phyloP scores from a whole-genome alignment of 176 grass and related monocot genomes.

The Oryza punctata region DNA sequence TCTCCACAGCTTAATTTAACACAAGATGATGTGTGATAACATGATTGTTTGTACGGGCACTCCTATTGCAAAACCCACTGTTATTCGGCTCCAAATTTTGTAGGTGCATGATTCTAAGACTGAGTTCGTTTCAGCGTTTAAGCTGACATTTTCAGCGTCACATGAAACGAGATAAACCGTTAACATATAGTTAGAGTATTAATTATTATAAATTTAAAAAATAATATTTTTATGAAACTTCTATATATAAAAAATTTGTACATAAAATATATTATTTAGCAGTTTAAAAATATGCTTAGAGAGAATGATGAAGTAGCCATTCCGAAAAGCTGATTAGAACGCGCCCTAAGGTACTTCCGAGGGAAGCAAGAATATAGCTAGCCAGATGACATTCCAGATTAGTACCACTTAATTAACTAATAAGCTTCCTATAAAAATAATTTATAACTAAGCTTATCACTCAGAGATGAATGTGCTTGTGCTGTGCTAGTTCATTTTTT shows the following conservation, averaged over 20 bases:
- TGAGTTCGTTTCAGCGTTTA: too few relatives aligned
- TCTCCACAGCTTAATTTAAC: slow-evolving; percentile 30
- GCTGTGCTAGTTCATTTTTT: slow-evolving; percentile 18
- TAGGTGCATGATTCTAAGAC: not conserved
- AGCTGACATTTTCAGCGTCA: too few relatives aligned
- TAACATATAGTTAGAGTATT: too few relatives aligned
- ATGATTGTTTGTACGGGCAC: slow-evolving; percentile 37
- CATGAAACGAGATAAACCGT: too few relatives aligned
- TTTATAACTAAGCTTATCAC: slow-evolving; percentile 1
- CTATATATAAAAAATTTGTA: too few relatives aligned
- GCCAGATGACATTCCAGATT: not conserved
- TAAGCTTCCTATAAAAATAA: not conserved
- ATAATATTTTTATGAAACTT: too few relatives aligned
- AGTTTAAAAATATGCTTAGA: too few relatives aligned
- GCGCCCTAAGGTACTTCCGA: slow-evolving; percentile 26
- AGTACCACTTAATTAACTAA: not conserved
- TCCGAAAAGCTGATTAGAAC: too few relatives aligned
- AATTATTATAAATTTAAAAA: too few relatives aligned
- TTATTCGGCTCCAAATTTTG: not conserved
- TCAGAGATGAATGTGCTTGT: not conserved
- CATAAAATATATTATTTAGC: too few relatives aligned
- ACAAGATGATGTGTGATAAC: slow-evolving; percentile 23
- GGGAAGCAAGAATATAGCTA: slow-evolving; percentile 33
- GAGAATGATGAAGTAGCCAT: too few relatives aligned
- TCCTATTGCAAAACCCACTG: not conserved